Evolutionary conservation across 2,329 filamentous ascomycete genomes (phyloP).

Genomic region (Penicillium sp.): DNA sequence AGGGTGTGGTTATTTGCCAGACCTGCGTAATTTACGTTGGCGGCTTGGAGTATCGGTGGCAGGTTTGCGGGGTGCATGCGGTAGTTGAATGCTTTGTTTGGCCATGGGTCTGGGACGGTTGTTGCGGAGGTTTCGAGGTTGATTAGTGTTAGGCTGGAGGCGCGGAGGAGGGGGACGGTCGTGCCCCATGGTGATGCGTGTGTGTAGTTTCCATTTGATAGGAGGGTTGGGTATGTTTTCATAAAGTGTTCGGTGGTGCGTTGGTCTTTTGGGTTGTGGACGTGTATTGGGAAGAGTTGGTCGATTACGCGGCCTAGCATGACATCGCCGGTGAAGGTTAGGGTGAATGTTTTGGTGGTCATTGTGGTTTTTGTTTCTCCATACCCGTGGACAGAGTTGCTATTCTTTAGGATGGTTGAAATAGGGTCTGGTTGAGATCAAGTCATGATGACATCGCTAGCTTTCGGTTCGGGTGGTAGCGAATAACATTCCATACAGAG

Average conservation of each 20-base stretch:
- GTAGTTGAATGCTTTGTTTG: constrained; percentile 40
- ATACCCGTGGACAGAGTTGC: too few species aligned
- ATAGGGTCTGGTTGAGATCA: not conserved
- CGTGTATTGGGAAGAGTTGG: constrained; percentile 36
- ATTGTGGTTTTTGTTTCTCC: not conserved
- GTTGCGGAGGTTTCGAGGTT: constrained; percentile 42
- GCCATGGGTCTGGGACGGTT: constrained; percentile 31
- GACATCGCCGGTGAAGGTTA: constrained; percentile 38
- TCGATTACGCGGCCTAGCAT: constrained; percentile 43
- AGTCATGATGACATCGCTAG: constrained; percentile 18
- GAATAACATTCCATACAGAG: not conserved
- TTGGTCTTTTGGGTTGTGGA: constrained; percentile 27
- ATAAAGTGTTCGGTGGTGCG: constrained; percentile 18
- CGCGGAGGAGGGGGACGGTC: constrained; percentile 30
- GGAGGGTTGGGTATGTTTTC: constrained; percentile 19
- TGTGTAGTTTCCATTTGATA: constrained; percentile 20
- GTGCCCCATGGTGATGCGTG: constrained; percentile 35
- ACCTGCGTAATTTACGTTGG: constrained; percentile 31
- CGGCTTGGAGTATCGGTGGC: constrained; percentile 27
- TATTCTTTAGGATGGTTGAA: not conserved
- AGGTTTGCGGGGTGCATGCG: constrained; percentile 41
- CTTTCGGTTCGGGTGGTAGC: not conserved
- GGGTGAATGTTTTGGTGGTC: constrained; percentile 18
- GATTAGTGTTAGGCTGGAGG: constrained; percentile 35
- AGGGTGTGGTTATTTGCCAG: constrained; percentile 42